phyloP scores from a whole-genome alignment of 306 rosid species.

The Comarum palustre region DNA sequence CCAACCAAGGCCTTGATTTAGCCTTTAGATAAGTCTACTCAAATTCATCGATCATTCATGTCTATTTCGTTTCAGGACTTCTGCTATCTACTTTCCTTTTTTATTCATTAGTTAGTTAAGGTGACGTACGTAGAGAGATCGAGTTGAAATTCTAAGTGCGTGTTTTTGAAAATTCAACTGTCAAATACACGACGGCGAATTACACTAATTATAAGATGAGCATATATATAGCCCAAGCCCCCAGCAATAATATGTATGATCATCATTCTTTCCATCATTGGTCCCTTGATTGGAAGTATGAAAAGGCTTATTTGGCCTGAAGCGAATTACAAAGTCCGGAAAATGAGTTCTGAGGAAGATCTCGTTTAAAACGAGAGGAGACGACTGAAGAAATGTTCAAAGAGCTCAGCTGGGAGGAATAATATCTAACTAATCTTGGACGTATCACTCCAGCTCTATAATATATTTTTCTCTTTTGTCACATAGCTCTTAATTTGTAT shows the following conservation, averaged over 20 bases:
- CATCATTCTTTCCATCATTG: neutral
- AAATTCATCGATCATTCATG: neutral
- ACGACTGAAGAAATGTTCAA: neutral
- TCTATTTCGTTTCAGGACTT: neutral
- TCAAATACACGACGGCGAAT: neutral
- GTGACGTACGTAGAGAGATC: neutral
- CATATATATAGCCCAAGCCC: neutral
- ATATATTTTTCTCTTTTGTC: neutral
- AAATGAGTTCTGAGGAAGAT: neutral
- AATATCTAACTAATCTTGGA: neutral
- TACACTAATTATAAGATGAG: neutral
- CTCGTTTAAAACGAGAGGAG: neutral
- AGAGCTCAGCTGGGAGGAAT: neutral
- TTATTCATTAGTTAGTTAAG: neutral
- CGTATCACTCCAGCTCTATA: neutral
- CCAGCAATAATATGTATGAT: neutral
- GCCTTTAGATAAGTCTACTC: neutral
- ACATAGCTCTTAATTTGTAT: neutral
- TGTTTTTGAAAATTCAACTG: neutral
- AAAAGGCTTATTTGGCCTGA: neutral
- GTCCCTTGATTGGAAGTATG: neutral
- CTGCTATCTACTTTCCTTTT: neutral
- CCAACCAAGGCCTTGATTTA: neutral
- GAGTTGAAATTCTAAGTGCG: neutral
- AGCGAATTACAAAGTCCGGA: neutral